Evolutionary conservation across 441 rosid genomes (phyloP), one percentile per base, ranked within the genome.

Genomic region (Adansonia rubrostipa): DNA sequence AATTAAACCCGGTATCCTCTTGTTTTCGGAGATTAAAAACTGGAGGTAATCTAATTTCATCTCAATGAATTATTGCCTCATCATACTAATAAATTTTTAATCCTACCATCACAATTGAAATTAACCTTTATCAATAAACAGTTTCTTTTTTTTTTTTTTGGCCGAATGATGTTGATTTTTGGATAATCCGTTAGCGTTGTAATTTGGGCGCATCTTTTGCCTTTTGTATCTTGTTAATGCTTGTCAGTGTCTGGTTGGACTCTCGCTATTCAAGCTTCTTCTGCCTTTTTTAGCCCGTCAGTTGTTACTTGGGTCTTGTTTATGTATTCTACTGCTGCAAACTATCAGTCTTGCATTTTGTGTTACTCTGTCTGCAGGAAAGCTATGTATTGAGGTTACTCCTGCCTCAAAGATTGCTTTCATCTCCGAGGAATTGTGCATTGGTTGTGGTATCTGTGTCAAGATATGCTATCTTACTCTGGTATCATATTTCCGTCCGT

Each of bases 391-490:
- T 36, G 40, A 3, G 40, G 40, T 36, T 36, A 36, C 40, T 36
- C 40, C 40, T 4, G 40, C 40, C 40, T 36, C 40, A 36, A 36
- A 36, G 40, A 36, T 36, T 3, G 40, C 40, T 36, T 36, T 36
- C 40, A 36, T 96, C 83, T 96, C 99, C 22, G 99, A 96, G 87
- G 99, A 96, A 85, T 61, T 96, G 83, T 96, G 99, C 85, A 96
- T 96, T 77, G 99, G 98, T 71, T 96, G 99, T 63, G 98, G 99
- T 36, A 96, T 96, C 70, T 96, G 98, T 81, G 99, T 93, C 65
- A 93, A 92, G 99, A 98, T 94, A 64, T 77, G 89, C 81, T 45
- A 71, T 56, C 71, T 48, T 28, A 28, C 40, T 73, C 33, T 11
- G 40, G 40, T 36, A 36, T 36, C 40, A 36, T 36, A 36, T 36